Evolutionary conservation across 345 rosid genomes (phyloP), one percentile per base, ranked within the genome.

Genomic region (Eutrema yunnanense): DNA sequence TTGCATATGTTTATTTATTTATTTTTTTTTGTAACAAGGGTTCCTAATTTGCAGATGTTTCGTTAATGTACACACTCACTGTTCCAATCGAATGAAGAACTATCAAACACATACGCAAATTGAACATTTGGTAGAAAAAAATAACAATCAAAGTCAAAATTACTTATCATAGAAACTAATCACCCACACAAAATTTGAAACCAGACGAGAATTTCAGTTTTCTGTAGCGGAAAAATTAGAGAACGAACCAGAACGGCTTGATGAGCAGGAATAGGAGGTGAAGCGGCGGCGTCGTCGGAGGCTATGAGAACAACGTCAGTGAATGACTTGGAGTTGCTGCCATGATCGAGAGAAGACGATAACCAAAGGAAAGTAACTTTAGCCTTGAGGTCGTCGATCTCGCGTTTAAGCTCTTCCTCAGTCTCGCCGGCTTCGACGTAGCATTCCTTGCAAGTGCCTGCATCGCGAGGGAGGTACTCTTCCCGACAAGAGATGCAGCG

Each of bases 301-400:
- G 92, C 87, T 48, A 90, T 82, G 65, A 92, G 81, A 78, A 88
- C 84, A 65, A 87, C 80, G 41, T 88, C 96, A 42, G 89, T 75
- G 84, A 80, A 85, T 62, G 64, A 82, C 9, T 52, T 43, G 36
- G 74, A 62, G 77, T 53, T 38, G 63, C 82, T 37, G 26, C 29
- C 62, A 40, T 64, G 84, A 67, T 84, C 86, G 4, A 77, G 66
- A 4, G 90, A 85, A 38, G 87, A 80, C 27, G 83, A 83, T 58
- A 86, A 76, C 27, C 88, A 80, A 66, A 90, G 78, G 73, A 92
- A 92, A 56, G 77, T 46, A 13, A 92, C 83, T 73, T 81, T 88
- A 59, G 95, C 86, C 47, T 85, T 85, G 19, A 86, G 94, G 75
- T 88, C 94, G 16, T 86, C 91, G 79, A 88, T 88, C 80, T 88